Evolutionary conservation across 2,329 filamentous ascomycete genomes (phyloP), one percentile per base, ranked within the genome.

Genomic region (Amesomyces nigricolor): DNA sequence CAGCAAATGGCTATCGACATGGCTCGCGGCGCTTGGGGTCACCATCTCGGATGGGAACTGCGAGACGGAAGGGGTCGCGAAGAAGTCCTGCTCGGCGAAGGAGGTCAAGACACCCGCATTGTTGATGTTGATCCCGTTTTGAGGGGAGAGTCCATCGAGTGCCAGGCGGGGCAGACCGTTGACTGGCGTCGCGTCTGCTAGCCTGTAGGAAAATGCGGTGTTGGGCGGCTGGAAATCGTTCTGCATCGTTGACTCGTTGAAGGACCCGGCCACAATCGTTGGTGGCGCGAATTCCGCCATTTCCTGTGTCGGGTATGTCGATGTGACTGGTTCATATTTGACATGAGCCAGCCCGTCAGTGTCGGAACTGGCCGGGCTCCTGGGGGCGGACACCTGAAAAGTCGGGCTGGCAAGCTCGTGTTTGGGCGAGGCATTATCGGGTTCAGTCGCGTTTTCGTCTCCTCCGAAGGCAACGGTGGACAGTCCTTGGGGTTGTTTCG

Each of bases 391-490:
- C 26, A 35, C 16, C 7, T 26, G 30, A 29, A 42, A 13, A 29
- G 17, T n/a, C 3, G 35, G n/a, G 8, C 58, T 56, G 40, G 46
- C 43, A 14, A 39, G 50, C 11, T 60, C 57, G 40, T 22, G 19
- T 6, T 59, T 52, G 32, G 52, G 54, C 19, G 48, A 43, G 26
- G 38, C 40, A 32, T 56, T 22, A 8, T 59, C 53, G 43, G 40
- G 48, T 5, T 58, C 49, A 10, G 13, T 22, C 5, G 42, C 35
- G 17, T 55, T 47, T 16, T 58, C 59, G 13, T 49, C 40, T 11
- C 43, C 52, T 4, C 56, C 59, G 37, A 74, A 72, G 11, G 64
- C 54, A 43, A 71, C 72, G 4, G 70, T 71, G 0, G 72, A 73
- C 40, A 70, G 65, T 51, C 69, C 67, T n/a, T 66, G 61, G 2